Evolutionary conservation across 139 green algal genomes (phyloP), one percentile per base, ranked within the genome.

Genomic region (Coelastrella sp.): DNA sequence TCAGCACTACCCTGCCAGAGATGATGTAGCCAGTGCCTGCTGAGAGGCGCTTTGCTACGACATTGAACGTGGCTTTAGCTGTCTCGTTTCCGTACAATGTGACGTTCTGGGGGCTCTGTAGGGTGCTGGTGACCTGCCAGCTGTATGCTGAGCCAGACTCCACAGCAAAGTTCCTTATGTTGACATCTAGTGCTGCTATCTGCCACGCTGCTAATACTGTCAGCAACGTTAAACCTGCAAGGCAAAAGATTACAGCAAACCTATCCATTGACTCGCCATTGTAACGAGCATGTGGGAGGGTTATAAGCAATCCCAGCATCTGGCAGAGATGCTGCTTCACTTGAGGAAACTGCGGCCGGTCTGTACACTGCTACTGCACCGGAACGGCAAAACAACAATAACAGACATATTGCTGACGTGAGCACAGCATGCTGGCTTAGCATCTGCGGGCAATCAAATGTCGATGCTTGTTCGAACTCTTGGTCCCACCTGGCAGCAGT

Each of bases 41-140:
- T 11, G 54, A 7, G 4, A 17, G 23, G 5, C 83, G 83, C 20
- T 80, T n/a, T 3, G 77, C 66, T 23, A 66, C 16, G 4, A 88
- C 32, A 59, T 56, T 10, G 19, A 88, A 80, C 6, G 19, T 58
- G 16, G 83, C 64, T 10, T 54, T n/a, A n/a, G n/a, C n/a, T n/a
- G n/a, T n/a, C n/a, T n/a, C n/a, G n/a, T n/a, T n/a, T n/a, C n/a
- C n/a, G n/a, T n/a, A n/a, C n/a, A n/a, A n/a, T n/a, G n/a, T n/a
- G n/a, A n/a, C n/a, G 32, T 68, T 80, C 6, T 64, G 14, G 10
- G 82, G 65, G 17, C 14, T 57, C 20, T 59, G 8, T 5, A 80
- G 74, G 5, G 60, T 80, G 66, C 54, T 80, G 19, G 54, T 73
- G 23, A 88, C 66, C 10, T 80, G 19, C 83, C 83, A 88, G 20